Evolutionary conservation across 345 rosid genomes (phyloP).

Genomic region (Populus euphratica): DNA sequence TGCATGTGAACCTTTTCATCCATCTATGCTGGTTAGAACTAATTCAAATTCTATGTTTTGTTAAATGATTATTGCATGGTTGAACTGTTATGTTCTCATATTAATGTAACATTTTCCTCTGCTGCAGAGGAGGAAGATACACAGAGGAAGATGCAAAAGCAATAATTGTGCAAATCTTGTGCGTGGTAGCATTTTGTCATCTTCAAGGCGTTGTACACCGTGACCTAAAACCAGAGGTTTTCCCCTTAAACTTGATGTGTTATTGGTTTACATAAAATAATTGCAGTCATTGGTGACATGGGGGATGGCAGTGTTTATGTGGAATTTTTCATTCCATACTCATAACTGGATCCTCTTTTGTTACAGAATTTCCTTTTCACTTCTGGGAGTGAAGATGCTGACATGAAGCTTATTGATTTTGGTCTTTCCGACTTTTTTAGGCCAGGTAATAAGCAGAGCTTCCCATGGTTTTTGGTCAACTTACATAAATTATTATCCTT

Average conservation of each 20-base stretch:
- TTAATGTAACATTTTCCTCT: neutral
- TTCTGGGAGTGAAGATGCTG: conserved; percentile 67
- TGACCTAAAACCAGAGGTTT: conserved; percentile 93
- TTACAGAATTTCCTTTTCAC: conserved; percentile 87
- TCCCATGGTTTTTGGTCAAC: neutral
- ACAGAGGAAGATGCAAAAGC: conserved; percentile 83
- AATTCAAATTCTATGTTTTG: neutral
- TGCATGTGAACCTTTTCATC: neutral
- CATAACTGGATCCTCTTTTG: conserved; percentile 13
- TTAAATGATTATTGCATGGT: neutral
- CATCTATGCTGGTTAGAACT: neutral
- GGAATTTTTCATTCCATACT: neutral
- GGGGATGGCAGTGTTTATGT: neutral
- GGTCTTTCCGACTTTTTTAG: conserved; percentile 84
- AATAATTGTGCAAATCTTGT: conserved; percentile 70
- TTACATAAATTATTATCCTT: neutral
- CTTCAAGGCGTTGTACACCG: conserved; percentile 98
- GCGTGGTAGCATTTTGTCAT: conserved; percentile 85
- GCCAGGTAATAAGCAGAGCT: conserved; percentile 48
- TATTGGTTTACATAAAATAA: neutral
- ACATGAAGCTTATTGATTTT: conserved; percentile 90
- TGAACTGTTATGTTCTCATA: conserved; percentile 10
- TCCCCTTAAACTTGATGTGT: conserved; percentile 12
- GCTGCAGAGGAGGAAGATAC: conserved; percentile 86
- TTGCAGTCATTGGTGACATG: neutral